phyloP scores from a whole-genome alignment of 306 rosid genomes.

The apple (Malus domestica) region DNA sequence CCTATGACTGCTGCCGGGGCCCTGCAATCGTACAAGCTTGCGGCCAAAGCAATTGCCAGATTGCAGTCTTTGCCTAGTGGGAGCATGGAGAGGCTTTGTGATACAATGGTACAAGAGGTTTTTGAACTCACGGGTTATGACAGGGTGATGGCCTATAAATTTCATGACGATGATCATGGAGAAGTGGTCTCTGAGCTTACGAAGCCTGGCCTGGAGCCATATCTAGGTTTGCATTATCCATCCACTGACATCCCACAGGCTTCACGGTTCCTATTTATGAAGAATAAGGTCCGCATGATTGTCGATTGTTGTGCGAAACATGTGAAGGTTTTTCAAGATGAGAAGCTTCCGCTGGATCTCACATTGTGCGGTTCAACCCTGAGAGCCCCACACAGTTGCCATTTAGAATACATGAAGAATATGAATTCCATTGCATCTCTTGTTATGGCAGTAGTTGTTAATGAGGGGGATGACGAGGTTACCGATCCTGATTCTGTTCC shows the following conservation, averaged over 20 bases:
- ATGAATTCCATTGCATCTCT: slow-evolving; percentile 88
- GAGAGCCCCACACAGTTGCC: slow-evolving; percentile 94
- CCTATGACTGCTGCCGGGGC: slow-evolving; percentile 95
- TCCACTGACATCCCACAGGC: slow-evolving; percentile 98
- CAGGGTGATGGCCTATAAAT: slow-evolving; percentile 98
- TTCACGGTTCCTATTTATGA: slow-evolving; percentile 75
- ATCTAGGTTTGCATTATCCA: slow-evolving; percentile 91
- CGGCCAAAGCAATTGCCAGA: slow-evolving; percentile 81
- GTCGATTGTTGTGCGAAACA: slow-evolving; percentile 84
- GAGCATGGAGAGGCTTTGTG: slow-evolving; percentile 84
- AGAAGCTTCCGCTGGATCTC: slow-evolving; percentile 62
- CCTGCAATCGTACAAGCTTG: slow-evolving; percentile 88
- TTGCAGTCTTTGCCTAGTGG: slow-evolving; percentile 91
- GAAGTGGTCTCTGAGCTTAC: slow-evolving; percentile 80
- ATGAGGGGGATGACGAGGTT: slow-evolving; percentile 78
- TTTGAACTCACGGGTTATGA: slow-evolving; percentile 95
- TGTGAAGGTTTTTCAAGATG: slow-evolving; percentile 76
- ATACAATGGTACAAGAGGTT: slow-evolving; percentile 92
- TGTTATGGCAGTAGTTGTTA: slow-evolving; percentile 88
- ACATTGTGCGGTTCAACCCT: slow-evolving; percentile 90
- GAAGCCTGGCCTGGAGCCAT: slow-evolving; percentile 81
- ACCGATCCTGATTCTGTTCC: slow-evolving; percentile 46
- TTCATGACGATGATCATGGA: slow-evolving; percentile 95
- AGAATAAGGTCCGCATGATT: slow-evolving; percentile 89
- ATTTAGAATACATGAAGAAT: slow-evolving; percentile 73